phyloP scores from a whole-genome alignment of 805 yeast species.

The Yarrowia sp. region DNA sequence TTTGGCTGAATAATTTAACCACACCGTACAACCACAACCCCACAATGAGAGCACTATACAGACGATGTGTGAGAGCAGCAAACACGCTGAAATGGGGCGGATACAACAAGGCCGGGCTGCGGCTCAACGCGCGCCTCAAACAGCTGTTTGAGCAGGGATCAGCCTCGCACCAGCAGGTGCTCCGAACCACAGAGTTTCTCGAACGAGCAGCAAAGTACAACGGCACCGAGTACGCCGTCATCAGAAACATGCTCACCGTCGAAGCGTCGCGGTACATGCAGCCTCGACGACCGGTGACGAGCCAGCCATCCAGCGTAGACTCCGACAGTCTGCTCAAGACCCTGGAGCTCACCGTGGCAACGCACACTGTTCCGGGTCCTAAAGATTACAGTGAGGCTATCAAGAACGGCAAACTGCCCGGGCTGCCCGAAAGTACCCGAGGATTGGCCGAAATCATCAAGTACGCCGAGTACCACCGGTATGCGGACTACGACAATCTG shows the following conservation, averaged over 20 bases:
- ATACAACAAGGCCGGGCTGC: slow-evolving; percentile 1
- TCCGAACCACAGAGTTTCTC: slow-evolving; percentile 5
- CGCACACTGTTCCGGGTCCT: neutral
- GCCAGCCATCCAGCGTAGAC: no score
- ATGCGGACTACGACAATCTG: slow-evolving; percentile 1
- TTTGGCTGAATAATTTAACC: no score
- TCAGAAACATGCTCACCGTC: slow-evolving; percentile 13
- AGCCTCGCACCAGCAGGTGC: neutral
- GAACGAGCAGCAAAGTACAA: slow-evolving; percentile 22
- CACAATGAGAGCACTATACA: slow-evolving; percentile 2
- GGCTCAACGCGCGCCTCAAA: neutral
- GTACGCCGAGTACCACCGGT: neutral
- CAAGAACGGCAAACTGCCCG: neutral
- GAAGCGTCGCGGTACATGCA: neutral
- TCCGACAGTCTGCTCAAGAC: no score
- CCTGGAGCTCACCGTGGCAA: slow-evolving; percentile 2
- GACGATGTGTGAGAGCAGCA: slow-evolving; percentile 22
- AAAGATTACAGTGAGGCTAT: slow-evolving; percentile 17
- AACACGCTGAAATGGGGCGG: slow-evolving; percentile 3
- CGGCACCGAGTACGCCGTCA: slow-evolving; percentile 15
- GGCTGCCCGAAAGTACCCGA: neutral
- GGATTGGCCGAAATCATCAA: neutral
- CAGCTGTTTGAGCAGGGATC: slow-evolving; percentile 7
- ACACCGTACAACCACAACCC: no score
- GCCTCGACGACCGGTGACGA: no score